Evolutionary conservation across 2,329 filamentous ascomycete species (phyloP).

Genomic region (Claviceps sp.): DNA sequence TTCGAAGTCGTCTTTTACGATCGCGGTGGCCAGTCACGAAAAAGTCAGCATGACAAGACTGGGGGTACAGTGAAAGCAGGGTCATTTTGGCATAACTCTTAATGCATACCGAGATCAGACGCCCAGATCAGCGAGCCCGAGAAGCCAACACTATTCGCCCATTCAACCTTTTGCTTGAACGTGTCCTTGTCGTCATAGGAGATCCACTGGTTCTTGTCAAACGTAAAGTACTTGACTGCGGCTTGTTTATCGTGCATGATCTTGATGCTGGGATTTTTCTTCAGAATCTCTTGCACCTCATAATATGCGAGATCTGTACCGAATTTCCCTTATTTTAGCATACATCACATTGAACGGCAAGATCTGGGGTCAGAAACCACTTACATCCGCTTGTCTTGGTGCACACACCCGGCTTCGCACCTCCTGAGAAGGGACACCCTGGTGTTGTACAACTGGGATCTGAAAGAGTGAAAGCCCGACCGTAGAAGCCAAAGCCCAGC

Average conservation of each 20-base stretch:
- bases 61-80: no score
- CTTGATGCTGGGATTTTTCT: conserved; percentile 8
- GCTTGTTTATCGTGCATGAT: conserved; percentile 8
- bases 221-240: conserved; percentile 10
- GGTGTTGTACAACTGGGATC: conserved; percentile 9
- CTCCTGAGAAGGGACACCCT: conserved; percentile 10
- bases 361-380: neutral
- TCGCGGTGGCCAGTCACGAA: no score
- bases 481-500: conserved; percentile 30
- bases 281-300: conserved; percentile 8
- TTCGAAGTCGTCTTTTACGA: neutral
- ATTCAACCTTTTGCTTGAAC: conserved; percentile 9
- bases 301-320: conserved; percentile 8
- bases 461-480: conserved; percentile 12
- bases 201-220: conserved; percentile 11
- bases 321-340: neutral
- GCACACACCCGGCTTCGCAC: conserved; percentile 7
- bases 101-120: conserved; percentile 7
- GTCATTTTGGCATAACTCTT: neutral
- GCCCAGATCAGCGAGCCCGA: conserved; percentile 12
- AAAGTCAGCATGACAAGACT: neutral
- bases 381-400: conserved; percentile 2
- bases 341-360: neutral
- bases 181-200: conserved; percentile 10
- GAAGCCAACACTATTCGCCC: conserved; percentile 9